Evolutionary conservation across 345 rosid genomes (phyloP), one percentile per base, ranked within the genome.

Genomic region (Eutrema japonicum): DNA sequence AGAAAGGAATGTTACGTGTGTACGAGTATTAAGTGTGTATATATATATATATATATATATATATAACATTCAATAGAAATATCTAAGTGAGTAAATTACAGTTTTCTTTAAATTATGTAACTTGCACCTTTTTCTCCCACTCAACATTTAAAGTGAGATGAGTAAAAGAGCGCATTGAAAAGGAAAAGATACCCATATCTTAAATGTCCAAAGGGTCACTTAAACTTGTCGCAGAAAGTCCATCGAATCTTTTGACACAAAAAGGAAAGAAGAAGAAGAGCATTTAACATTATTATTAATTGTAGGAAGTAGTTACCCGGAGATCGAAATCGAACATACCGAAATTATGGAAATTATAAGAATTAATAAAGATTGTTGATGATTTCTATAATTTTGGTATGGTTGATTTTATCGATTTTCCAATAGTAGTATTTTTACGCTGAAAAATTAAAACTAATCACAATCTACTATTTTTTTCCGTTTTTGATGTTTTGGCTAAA

Each of bases 101-200:
- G 4, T 30, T 47, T 57, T 52, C 4, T 66, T 66, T 9, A 26
- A 65, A 4, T 10, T 40, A 22, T 48, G 16, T 50, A 18, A 1
- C 35, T 22, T 47, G 7, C 48, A 50, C 54, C 54, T 13, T 67
- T 40, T 49, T 10, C 57, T 45, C 7, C 68, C 75, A 73, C 77
- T 64, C 64, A 64, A 54, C 49, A 45, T 18, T 0, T 43, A 72
- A 64, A 72, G 76, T 43, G 13, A 63, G 55, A 33, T 63, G 46
- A 50, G 62, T 46, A 43, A 43, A 55, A 29, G 54, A 46, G 64
- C 8, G 27, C 40, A 55, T n/a, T 73, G 13, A 36, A 46, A 64
- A 73, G 42, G 41, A 73, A 65, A 73, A 72, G 48, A 43, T 64
- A 45, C 59, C 38, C 18, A 63, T 64, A 43, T 72, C 77, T 64